These are phyloP conservation scores for Acorus calamus DNA, from an alignment of 106 monocot genomes.

Conservation along the genomic window DNA sequence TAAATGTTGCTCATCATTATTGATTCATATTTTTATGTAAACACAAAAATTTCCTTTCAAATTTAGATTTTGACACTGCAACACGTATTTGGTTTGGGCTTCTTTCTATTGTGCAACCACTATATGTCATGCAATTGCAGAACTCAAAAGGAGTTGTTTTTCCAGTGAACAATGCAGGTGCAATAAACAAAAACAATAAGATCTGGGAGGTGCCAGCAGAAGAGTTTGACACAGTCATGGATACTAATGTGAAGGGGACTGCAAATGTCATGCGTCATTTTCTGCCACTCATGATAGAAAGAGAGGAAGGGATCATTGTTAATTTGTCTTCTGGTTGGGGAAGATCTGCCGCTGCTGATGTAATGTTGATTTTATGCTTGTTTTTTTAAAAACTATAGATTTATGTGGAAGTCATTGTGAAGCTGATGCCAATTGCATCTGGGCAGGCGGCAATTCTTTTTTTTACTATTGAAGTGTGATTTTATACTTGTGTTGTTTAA, in stretches of 20 bases:
- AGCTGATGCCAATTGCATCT: too few species aligned
- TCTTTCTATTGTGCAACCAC: too few species aligned
- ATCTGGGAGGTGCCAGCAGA: conserved; percentile 82
- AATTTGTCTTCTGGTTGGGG: conserved; percentile 96
- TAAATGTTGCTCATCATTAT: too few species aligned
- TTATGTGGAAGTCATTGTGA: too few species aligned
- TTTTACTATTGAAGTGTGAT: neutral
- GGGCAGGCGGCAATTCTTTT: neutral
- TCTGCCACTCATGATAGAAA: conserved; percentile 76
- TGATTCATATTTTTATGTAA: too few species aligned
- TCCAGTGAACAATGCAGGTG: conserved; percentile 90
- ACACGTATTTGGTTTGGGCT: too few species aligned
- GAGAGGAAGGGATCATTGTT: conserved; percentile 68
- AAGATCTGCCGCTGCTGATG: conserved; percentile 82
- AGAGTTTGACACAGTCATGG: conserved; percentile 89
- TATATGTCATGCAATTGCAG: too few species aligned
- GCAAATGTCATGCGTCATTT: conserved; percentile 88
- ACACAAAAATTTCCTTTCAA: too few species aligned
- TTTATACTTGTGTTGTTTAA: neutral
- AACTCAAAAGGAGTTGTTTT: neutral
- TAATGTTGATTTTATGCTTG: conserved; percentile 3
- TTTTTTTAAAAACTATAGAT: too few species aligned
- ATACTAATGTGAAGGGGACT: conserved; percentile 84
- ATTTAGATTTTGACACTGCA: too few species aligned
- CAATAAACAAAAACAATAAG: conserved; percentile 93